A percentile compares a stretch with the other conserved stretches of the same genome.
phyloP scores from a whole-genome alignment of 345 rosid genomes.

The Eucalyptus regnans region DNA sequence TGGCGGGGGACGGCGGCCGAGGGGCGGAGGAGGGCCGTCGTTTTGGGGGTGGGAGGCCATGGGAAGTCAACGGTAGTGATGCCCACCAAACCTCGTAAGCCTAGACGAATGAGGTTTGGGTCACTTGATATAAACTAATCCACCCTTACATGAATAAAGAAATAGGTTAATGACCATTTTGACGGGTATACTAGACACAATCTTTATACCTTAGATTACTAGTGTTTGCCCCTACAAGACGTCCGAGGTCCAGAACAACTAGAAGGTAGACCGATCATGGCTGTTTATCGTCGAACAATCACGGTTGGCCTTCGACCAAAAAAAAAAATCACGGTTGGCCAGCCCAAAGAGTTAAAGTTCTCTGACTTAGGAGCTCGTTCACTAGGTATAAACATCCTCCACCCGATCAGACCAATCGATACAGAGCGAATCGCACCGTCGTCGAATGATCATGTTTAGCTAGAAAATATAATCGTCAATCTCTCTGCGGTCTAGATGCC shows the following conservation, averaged over 20 bases:
- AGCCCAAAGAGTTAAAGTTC: not conserved
- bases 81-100: not conserved
- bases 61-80: not conserved
- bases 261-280: not conserved
- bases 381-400: not conserved
- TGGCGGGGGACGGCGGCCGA: not conserved
- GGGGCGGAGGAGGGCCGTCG: not conserved
- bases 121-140: no score
- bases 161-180: no score
- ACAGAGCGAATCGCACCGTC: not conserved
- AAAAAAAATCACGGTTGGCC: not conserved
- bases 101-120: no score
- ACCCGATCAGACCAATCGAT: no score
- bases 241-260: not conserved
- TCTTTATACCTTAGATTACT: not conserved
- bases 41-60: not conserved
- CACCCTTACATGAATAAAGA: no score
- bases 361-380: not conserved
- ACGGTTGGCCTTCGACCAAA: not conserved
- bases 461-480: not conserved
- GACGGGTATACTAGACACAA: not conserved
- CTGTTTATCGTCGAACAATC: not conserved
- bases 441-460: not conserved
- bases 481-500: not conserved
- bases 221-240: not conserved